Base-by-base conservation (phyloP, 2,329 filamentous ascomycete species). In the Cladosporium sp. region DNA sequence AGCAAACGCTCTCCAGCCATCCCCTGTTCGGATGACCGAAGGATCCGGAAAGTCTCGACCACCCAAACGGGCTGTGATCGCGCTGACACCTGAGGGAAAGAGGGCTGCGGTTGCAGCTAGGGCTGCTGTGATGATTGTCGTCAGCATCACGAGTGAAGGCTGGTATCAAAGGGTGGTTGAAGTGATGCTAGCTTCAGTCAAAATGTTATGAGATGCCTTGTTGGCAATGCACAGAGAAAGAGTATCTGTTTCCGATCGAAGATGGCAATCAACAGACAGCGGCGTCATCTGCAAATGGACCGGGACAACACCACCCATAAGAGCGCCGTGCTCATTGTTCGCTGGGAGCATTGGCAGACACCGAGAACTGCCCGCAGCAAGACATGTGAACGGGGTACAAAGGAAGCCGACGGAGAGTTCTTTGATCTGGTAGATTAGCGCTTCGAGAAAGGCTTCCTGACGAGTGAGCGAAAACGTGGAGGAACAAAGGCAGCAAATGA, bases 1-100 rank as follows among this genome's bases (percentile, higher is more conserved):
- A 5, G 55, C 77, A 63, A 82, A 84, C 5, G 80, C 76, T 56
- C 82, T 79, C 72, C 76, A 83, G 3, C 67, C 70, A 4, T 73
- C 75, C 53, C 77, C 70, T 2, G 65, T 70, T 56, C 74, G 62
- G 41, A 83, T 59, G 46, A 83, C 71, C 10, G 72, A 66, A 8
- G 79, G 79, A 57, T 82, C 79, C 2, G 79, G 72, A 59, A 82
- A 82, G 66, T 81, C 71, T 22, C 61, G 59, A 35, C 60, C 59
- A 22, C 33, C 53, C 41, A 62, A 38, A 28, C 40, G 40, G 14
- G 48, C 40, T 16, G 31, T 40, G 10, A 32, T 40, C 3, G 48
- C 48, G 31, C n/a, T 10, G 16, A 28, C 18, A 33, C 41, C 32
- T 9, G 18, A 31, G 22, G 31, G 28, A 16, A 43, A 43, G 10